Percentiles rank a stretch among this genome's conserved stretches.
Evolutionary conservation across 1,284 basidiomycete genomes (phyloP).

Genomic region (Pseudozyma flocculosa): DNA sequence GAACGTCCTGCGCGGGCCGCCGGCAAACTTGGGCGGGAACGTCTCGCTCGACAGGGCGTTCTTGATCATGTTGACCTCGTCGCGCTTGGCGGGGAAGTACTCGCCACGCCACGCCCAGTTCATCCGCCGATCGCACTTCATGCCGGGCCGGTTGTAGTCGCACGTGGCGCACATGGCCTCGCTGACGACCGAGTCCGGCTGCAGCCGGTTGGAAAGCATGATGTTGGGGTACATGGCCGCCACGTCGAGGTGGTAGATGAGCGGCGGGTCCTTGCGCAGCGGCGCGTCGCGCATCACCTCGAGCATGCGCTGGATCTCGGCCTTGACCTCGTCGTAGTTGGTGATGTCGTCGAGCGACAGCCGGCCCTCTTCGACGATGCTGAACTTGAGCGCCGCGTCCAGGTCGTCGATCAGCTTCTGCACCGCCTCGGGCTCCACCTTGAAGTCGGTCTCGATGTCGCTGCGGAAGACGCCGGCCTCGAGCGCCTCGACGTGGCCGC

Average conservation of each 20-base stretch:
- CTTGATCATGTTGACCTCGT: constrained; percentile 99
- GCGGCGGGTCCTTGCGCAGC: constrained; percentile 80
- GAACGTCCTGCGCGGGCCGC: constrained; percentile 76
- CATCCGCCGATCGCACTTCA: constrained; percentile 88
- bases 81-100: constrained; percentile 94
- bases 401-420: constrained; percentile 93
- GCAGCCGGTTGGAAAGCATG: constrained; percentile 99
- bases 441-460: constrained; percentile 94
- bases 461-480: constrained; percentile 98
- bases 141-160: constrained; percentile 95
- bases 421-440: constrained; percentile 82
- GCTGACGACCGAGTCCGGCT: constrained; percentile 96
- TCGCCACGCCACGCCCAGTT: constrained; percentile 99
- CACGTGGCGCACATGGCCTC: constrained; percentile 97
- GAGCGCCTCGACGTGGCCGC: constrained; percentile 96
- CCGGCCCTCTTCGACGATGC: constrained; percentile 84
- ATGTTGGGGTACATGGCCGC: constrained; percentile 99
- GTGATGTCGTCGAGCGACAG: constrained; percentile 78
- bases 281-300: constrained; percentile 91
- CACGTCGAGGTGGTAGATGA: constrained; percentile 98
- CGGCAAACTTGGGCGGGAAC: constrained; percentile 80
- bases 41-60: constrained; percentile 92
- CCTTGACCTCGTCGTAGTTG: constrained; percentile 92
- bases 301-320: constrained; percentile 73
- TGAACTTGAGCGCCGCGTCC: constrained; percentile 86